Evolutionary conservation across 228 moss, liverwort and hornwort species (phyloP), one percentile per base, ranked within the genome.

Genomic region (Sphagnum magellanicum): DNA sequence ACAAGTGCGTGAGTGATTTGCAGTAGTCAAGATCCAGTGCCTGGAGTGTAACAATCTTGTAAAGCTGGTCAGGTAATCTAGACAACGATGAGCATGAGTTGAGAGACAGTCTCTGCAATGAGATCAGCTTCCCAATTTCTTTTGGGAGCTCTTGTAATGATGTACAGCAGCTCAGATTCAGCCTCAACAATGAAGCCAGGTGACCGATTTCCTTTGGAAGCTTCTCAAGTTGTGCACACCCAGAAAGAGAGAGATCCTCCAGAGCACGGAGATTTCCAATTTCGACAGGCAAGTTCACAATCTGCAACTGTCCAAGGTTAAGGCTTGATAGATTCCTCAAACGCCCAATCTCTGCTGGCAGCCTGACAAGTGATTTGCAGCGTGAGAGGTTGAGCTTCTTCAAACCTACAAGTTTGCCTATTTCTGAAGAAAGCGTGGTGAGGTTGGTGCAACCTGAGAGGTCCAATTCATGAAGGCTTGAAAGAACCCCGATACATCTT

Each of bases 361-460:
- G 52, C 14, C 61, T 51, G 13, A 76, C 74, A 62, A 83, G 73
- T 52, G 79, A 66, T 67, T 79, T 83, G 74, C 83, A 79, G 13
- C 83, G 79, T 65, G 74, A 79, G 5, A 83, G 71, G 77, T 83
- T 71, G 55, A 83, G 74, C 73, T 52, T 79, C 66, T 74, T 60
- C 16, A 83, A 72, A 50, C 71, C 71, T 67, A 50, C 63, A 62
- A 83, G 68, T 57, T 51, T 76, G 16, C 77, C 79, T 47, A 83
- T 78, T 63, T 83, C 83, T 63, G 83, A 76, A 16, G 77, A 74
- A 50, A 83, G 72, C 8, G 74, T 74, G n/a, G 68, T 70, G 6
- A 79, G 61, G 49, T 83, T 83, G 51, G 76, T 76, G 74, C 83
- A 83, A 15, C 83, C 83, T 65, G 79, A 83, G 12, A 83, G 66